phyloP scores from a whole-genome alignment of 371 early-diverging fungal species.

The Circinella umbellata region DNA sequence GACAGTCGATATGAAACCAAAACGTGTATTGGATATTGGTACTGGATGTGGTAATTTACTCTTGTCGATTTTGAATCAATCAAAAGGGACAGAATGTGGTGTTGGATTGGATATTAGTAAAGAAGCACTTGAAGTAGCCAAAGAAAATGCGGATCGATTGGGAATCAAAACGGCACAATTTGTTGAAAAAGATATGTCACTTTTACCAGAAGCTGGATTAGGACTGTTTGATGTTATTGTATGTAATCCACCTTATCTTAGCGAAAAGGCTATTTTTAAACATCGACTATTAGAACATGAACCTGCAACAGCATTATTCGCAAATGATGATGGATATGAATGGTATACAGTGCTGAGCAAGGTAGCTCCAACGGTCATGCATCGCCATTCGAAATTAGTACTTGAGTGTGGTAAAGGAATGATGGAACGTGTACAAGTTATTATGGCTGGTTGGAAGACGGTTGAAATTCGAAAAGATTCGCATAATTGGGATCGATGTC shows the following conservation, averaged over 20 bases:
- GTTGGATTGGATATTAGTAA: constrained; percentile 71
- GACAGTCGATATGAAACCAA: constrained; percentile 16
- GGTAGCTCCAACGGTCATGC: constrained; percentile 37
- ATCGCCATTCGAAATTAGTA: constrained; percentile 50
- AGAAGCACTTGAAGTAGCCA: constrained; percentile 62
- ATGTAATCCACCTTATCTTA: constrained; percentile 81
- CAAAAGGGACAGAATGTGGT: constrained; percentile 34
- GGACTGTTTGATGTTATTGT: constrained; percentile 67
- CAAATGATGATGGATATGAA: constrained; percentile 68
- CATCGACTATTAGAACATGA: constrained; percentile 59
- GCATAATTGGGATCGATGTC: constrained; percentile 66
- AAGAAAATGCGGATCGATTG: constrained; percentile 44
- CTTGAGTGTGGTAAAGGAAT: constrained; percentile 77
- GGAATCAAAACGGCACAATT: constrained; percentile 33
- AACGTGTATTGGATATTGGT: constrained; percentile 70
- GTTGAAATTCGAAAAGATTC: constrained; percentile 49
- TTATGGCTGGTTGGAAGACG: constrained; percentile 59
- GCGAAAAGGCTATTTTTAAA: constrained; percentile 25
- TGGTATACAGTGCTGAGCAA: constrained; percentile 62
- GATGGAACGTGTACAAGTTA: constrained; percentile 58
- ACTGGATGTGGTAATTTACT: constrained; percentile 80
- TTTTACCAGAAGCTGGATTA: constrained; percentile 16
- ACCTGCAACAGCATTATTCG: constrained; percentile 69
- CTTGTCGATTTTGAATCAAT: constrained; percentile 54
- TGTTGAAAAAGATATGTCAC: constrained; percentile 47